These are phyloP conservation scores for Gloeopeniophorella convolvens DNA, from an alignment of 768 basidiomycete species.

Conservation along the genomic window DNA sequence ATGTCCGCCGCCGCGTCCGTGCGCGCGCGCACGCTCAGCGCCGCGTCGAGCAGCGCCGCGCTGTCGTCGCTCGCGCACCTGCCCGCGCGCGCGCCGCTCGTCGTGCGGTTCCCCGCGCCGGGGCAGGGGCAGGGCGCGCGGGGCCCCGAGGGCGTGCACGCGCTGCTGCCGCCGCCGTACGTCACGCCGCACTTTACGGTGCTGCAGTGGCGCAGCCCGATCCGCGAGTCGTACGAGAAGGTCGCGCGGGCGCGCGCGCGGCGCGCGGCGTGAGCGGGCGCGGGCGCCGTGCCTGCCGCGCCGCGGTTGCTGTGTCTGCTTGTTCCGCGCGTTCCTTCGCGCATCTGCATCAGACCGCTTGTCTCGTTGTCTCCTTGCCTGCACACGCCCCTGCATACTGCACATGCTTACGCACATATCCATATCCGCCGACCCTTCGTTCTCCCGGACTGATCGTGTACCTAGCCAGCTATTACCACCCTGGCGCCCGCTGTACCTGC, in stretches of 20 bases:
- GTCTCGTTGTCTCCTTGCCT: no score
- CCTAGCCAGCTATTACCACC: no score
- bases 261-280: background rate
- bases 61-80: slow-evolving; percentile 34
- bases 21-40: slow-evolving; percentile 28
- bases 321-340: no score
- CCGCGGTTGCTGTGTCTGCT: no score
- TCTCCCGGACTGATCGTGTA: no score
- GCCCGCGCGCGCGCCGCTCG: slow-evolving; percentile 38
- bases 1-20: no score
- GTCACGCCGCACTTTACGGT: slow-evolving; percentile 65
- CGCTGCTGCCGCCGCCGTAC: slow-evolving; percentile 67
- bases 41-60: slow-evolving; percentile 27
- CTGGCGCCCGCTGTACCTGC: no score
- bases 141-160: slow-evolving; percentile 58
- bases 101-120: slow-evolving; percentile 58
- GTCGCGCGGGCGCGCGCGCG: slow-evolving; percentile 41
- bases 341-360: no score
- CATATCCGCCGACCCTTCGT: no score
- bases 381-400: no score
- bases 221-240: slow-evolving; percentile 65
- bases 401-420: no score
- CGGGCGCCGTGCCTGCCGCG: no score
- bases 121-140: slow-evolving; percentile 48
- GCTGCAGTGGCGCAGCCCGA: slow-evolving; percentile 54